phyloP scores from a whole-genome alignment of 345 rosid genomes.

The Eucalyptus leucophloia region DNA sequence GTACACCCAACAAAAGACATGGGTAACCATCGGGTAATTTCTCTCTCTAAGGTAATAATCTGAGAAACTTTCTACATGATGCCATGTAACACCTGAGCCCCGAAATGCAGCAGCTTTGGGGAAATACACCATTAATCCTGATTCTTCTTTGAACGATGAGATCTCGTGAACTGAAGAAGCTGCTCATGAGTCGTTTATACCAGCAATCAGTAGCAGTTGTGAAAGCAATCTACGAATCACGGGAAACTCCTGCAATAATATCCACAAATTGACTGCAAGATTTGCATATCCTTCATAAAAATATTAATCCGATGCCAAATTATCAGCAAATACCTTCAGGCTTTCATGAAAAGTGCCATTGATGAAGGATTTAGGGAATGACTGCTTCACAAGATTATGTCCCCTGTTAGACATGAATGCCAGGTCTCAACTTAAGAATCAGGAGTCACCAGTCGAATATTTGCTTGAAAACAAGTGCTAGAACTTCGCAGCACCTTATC shows the following conservation, averaged over 20 bases:
- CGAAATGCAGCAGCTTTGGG: neutral
- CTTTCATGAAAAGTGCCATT: neutral
- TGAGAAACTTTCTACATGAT: neutral
- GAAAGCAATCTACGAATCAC: neutral
- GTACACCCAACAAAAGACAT: neutral
- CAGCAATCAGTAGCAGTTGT: neutral
- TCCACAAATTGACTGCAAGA: neutral
- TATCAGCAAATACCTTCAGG: neutral
- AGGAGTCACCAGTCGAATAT: neutral
- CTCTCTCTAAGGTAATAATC: neutral
- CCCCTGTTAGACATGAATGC: neutral
- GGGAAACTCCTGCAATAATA: neutral
- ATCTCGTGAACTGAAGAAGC: neutral
- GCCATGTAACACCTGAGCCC: neutral
- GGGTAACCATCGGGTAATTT: neutral
- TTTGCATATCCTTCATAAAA: neutral
- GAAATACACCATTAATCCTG: neutral
- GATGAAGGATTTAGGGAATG: neutral
- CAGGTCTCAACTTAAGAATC: neutral
- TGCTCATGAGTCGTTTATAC: neutral
- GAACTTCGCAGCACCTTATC: neutral
- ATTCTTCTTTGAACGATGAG: neutral
- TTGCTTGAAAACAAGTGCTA: neutral
- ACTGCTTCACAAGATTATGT: neutral
- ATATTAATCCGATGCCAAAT: neutral